Evolutionary conservation across 768 basidiomycete species (phyloP).

Genomic region (Suillus lakei): DNA sequence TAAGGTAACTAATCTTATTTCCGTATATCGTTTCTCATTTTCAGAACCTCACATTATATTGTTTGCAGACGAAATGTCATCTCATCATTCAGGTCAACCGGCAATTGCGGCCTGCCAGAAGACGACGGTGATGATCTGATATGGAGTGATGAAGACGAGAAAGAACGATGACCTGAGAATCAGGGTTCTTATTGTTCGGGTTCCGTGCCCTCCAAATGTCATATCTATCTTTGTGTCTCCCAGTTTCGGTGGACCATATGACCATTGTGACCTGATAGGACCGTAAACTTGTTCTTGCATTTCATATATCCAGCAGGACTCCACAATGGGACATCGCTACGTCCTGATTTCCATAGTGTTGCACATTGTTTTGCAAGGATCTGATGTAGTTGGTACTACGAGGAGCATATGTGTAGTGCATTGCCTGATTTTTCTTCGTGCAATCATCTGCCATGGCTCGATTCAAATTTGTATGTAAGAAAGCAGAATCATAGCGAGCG

Average conservation of each 20-base stretch:
- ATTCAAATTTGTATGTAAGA: not conserved
- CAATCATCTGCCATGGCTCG: not conserved
- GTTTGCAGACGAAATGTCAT: constrained; percentile 32
- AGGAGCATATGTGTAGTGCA: not conserved
- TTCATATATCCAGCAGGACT: not conserved
- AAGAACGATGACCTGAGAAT: not conserved
- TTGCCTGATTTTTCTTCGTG: not conserved
- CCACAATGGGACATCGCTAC: not conserved
- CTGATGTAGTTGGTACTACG: not conserved
- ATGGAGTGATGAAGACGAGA: constrained; percentile 57
- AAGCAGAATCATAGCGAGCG: too few relatives aligned
- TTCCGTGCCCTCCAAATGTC: not conserved
- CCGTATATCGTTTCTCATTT: not conserved
- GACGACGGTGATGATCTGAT: constrained; percentile 58
- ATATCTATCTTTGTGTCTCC: not conserved
- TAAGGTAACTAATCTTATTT: constrained; percentile 45
- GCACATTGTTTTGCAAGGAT: not conserved
- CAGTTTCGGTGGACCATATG: not conserved
- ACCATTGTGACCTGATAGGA: not conserved
- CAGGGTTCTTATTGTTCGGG: not conserved
- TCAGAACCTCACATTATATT: not conserved
- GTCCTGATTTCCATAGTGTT: not conserved
- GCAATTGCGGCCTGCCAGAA: constrained; percentile 52
- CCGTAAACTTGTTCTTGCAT: not conserved
- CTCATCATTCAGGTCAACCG: constrained; percentile 14